Evolutionary conservation across 176 grass and related monocot genomes (phyloP), one percentile per base, ranked within the genome.

Genomic region (Aegilops longissima): DNA sequence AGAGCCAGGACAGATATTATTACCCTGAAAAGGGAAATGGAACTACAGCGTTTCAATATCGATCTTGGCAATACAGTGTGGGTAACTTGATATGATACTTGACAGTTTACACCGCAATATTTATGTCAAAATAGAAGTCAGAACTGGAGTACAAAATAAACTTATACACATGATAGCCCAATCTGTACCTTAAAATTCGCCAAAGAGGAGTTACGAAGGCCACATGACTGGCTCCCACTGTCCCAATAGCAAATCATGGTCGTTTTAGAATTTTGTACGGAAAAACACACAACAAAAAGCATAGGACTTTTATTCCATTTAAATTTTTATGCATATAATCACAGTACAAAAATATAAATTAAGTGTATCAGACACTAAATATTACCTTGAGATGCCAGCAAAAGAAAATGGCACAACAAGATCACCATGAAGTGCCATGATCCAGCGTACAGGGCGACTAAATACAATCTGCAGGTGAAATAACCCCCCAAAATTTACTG

Each of bases 381-480:
- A 83, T 6, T 90, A 98, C 96, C 96, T 98, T 87, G 93, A 91
- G 84, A 98, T 89, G 18, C 90, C 86, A 91, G 90, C 93, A 82
- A 98, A 98, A 70, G 80, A 79, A 94, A 98, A 98, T 82, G 96
- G 96, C 27, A 98, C 86, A 38, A 95, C 77, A 20, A 88, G 76
- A 86, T 95, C 90, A 5, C 93, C 96, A 86, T 98, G 86, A 65
- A 98, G 85, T 81, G 93, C 90, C 76, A 98, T 81, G 66, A 98
- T 98, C 93, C 96, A 98, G 72, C 96, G 93, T 82, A 98, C 88
- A 68, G 96, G 96, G 66, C 96, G 81, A 89, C 96, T 98, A 89
- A 98, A 98, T 62, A 94, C 85, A 80, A 91, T 82, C 96, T 98
- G 73, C 77, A 80, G 72, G 59, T 77, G 52, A n/a, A 56, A 88